Base-by-base conservation (phyloP, 2,329 filamentous ascomycete genomes). In the Botrytis fabae region DNA sequence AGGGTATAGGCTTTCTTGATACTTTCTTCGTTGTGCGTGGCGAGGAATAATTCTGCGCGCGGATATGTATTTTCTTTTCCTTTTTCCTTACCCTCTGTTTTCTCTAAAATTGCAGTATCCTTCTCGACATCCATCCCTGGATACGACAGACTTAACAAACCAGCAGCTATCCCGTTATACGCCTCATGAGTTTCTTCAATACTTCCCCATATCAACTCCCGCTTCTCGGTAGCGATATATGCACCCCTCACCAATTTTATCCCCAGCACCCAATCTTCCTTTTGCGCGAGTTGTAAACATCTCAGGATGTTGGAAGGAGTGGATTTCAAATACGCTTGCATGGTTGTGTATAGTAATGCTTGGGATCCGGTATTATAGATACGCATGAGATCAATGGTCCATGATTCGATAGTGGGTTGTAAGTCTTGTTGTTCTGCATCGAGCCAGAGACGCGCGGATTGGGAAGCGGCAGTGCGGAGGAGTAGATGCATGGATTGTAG, bases 1-100 rank as follows among this genome's bases (percentile, higher is more conserved):
- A 89, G 83, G 35, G 82, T 83, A 22, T 86, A 85, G 25, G 86
- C 88, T 48, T 82, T 84, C 46, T 84, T 83, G 20, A 97, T 90
- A 25, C 91, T 92, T 63, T 88, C 87, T 63, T 88, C 87, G 80
- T 97, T 97, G 83, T 97, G 94, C 2, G 92, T 92, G 9, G 94
- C 94, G 32, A 97, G 85, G 40, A 97, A 88, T 35, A 97, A 82
- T 75, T 86, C 84, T 54, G 84, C 79, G 16, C 78, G 65, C 1
- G 77, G 71, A 73, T 76, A 75, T 46, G 4, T 20, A 9, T 48
- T 48, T 57, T 64, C 72, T 6, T 60, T 57, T 57, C 14, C 7
- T 16, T 18, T 28, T 57, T 6, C 14, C 14, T 8, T 28, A 28
- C 14, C n/a, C 51, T 8, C n/a, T 57, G n/a, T 9, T 2, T 18